Evolutionary conservation across 169 alveolate genomes (phyloP).

Genomic region (Neospora caninum): DNA sequence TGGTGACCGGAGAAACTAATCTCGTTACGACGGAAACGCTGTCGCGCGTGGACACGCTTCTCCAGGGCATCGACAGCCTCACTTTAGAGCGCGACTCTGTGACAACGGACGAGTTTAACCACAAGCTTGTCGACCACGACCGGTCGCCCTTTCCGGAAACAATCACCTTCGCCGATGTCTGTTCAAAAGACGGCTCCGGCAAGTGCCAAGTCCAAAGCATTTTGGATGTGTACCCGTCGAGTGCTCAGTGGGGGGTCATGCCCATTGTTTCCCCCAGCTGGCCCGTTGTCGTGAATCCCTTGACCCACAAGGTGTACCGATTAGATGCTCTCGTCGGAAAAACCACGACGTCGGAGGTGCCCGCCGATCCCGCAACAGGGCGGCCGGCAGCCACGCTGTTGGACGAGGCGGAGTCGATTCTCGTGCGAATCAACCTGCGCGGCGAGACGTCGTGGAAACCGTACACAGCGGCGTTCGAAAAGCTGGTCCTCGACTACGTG

Average conservation of each 20-base stretch:
- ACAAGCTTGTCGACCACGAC: not conserved
- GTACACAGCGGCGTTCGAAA: slow-evolving; percentile 43
- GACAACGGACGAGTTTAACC: slow-evolving; percentile 38
- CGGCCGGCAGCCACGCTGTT: not conserved
- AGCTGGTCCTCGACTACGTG: not conserved
- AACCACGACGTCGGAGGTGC: not conserved
- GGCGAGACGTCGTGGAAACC: slow-evolving; percentile 18
- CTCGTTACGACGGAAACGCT: not conserved
- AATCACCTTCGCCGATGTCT: slow-evolving; percentile 68
- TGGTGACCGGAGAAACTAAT: not conserved
- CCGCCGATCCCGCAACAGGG: not conserved
- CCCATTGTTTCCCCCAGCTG: not conserved
- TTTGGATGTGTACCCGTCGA: slow-evolving; percentile 63
- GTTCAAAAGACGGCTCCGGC: slow-evolving; percentile 68
- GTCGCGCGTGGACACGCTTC: not conserved
- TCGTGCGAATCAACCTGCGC: slow-evolving; percentile 23
- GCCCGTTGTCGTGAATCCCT: slow-evolving; percentile 11
- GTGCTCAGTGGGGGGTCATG: slow-evolving; percentile 13
- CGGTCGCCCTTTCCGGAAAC: not conserved
- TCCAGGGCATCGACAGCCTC: not conserved
- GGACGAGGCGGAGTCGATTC: not conserved
- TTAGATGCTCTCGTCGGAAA: slow-evolving; percentile 11
- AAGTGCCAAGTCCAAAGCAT: slow-evolving; percentile 70
- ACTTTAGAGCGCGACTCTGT: slow-evolving; percentile 16
- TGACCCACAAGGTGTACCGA: slow-evolving; percentile 10